Base-by-base conservation (phyloP, 306 rosid species). In the Cicer cuneatum region DNA sequence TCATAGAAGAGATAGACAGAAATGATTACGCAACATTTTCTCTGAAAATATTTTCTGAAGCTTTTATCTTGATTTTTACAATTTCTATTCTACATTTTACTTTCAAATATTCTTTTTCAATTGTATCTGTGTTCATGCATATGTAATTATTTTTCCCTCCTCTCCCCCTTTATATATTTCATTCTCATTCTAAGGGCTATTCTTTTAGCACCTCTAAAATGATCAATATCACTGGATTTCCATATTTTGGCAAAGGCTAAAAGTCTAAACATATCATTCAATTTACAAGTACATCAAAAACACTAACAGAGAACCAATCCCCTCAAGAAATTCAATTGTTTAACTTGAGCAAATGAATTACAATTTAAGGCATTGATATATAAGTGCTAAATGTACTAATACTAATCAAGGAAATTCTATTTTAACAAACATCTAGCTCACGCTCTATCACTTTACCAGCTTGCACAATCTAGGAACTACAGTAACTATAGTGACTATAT, bases 141-240 rank as follows among this genome's bases (percentile, higher is more conserved):
- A 57, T 42, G n/a, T 49, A 37, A 75, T 43, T 29, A 43, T 60
- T 43, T 62, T 41, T 57, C 29, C 57, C 33, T 51, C 73, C 64
- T 61, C 41, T 21, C 43, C 38, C 37, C 33, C 5, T 21, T 10
- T 18, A 37, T 6, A 12, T 4, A 46, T 68, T 46, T 21, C 70
- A 69, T n/a, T 66, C 53, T 18, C 66, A 56, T 13, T 54, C 62
- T 48, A 21, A 59, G 47, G 46, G 19, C 57, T 35, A 59, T 58
- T 67, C 13, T 59, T 11, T 47, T 41, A 66, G 19, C 18, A 8
- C 46, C 52, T 15, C 37, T 42, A 53, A 45, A 73, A 10, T 15
- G 33, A 6, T 56, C 5, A 15, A 29, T 60, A 19, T 43, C 9
- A 42, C 5, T 8, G 67, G n/a, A 54, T 18, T 72, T 73, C 21